Percentiles rank a stretch among this genome's conserved stretches.
phyloP scores from a whole-genome alignment of 257 asterid species.

The Solanum bulbocastanum region DNA sequence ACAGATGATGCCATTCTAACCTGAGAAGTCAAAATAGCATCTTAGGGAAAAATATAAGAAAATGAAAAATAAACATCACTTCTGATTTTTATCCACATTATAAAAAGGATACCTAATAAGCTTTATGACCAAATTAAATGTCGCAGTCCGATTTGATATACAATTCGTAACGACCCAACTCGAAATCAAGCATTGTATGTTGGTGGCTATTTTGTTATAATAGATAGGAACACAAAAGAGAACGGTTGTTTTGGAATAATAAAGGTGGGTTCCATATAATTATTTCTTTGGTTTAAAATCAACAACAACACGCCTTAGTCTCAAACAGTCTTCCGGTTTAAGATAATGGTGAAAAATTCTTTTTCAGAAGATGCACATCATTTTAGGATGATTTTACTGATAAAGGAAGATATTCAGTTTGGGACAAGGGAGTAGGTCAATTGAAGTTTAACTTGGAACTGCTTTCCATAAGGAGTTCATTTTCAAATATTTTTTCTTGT shows the following conservation, averaged over 20 bases:
- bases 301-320: background rate
- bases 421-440: background rate
- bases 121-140: background rate
- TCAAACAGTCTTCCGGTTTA: background rate
- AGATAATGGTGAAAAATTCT: background rate
- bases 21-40: background rate
- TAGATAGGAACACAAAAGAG: background rate
- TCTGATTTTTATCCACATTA: background rate
- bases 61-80: background rate
- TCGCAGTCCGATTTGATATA: background rate
- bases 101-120: background rate
- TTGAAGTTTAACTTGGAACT: background rate
- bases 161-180: background rate
- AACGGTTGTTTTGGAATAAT: background rate
- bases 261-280: background rate
- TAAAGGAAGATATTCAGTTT: background rate
- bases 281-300: background rate
- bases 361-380: background rate
- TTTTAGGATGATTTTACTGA: background rate
- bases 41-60: background rate
- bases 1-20: constrained; percentile 10
- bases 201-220: background rate
- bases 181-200: background rate
- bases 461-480: background rate
- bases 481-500: background rate